Evolutionary conservation across 345 rosid genomes (phyloP).

Genomic region (Murraya koenigii): DNA sequence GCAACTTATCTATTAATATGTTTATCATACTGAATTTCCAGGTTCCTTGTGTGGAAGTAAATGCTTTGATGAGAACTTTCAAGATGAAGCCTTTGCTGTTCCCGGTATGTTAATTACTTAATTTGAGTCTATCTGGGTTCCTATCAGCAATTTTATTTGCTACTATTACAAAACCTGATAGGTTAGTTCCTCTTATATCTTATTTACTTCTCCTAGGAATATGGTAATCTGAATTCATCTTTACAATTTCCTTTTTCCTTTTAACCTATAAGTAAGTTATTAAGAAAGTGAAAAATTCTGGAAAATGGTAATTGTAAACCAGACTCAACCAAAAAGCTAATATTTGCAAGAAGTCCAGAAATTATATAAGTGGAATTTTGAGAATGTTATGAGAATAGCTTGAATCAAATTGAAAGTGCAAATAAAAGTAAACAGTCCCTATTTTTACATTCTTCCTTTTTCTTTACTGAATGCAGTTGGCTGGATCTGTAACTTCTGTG

Average conservation of each 20-base stretch:
- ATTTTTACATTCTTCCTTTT: not conserved
- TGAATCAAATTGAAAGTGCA: not conserved
- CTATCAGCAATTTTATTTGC: not conserved
- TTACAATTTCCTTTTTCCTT: not conserved
- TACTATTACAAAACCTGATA: not conserved
- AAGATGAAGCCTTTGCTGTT: slow-evolving; percentile 84
- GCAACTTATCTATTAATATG: slow-evolving; percentile 8
- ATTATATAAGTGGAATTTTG: not conserved
- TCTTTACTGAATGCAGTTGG: slow-evolving; percentile 64
- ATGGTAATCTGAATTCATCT: slow-evolving; percentile 1
- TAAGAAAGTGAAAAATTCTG: not conserved
- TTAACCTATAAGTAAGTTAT: not conserved
- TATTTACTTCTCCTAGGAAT: not conserved
- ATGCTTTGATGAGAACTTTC: slow-evolving; percentile 90
- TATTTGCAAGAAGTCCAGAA: not conserved
- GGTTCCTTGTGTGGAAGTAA: slow-evolving; percentile 91
- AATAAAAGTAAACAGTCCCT: not conserved
- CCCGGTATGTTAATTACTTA: slow-evolving; percentile 49
- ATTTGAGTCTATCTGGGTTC: too few relatives aligned
- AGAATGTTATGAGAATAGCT: not conserved
- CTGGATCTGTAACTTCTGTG: slow-evolving; percentile 95
- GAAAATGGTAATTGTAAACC: not conserved
- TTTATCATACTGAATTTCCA: slow-evolving; percentile 30
- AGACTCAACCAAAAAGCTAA: not conserved
- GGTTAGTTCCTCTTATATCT: not conserved